A percentile compares a stretch with the other conserved stretches of the same genome.
Evolutionary conservation across 1,139 yeast genomes (phyloP).

Genomic region (Sugiyamaella paludigena): DNA sequence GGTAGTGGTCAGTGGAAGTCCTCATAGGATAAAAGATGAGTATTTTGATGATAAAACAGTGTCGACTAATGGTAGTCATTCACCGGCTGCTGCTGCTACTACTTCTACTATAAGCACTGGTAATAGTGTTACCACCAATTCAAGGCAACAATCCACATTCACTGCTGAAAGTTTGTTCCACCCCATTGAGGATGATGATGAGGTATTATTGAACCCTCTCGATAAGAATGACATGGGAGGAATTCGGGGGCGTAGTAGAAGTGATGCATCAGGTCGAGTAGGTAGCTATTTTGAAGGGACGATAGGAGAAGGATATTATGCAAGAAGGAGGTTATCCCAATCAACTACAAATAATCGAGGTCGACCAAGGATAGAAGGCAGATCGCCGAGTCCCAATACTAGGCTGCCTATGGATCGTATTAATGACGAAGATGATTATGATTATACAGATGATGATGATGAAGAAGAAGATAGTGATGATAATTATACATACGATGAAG

Average conservation of each 20-base stretch:
- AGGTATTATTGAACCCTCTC: conserved; percentile 20
- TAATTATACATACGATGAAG: conserved; percentile 3
- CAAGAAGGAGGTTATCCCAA: not conserved
- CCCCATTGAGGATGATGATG: conserved; percentile 6
- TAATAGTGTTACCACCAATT: conserved; percentile 11
- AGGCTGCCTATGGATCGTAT: conserved; percentile 18
- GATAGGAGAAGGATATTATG: not conserved
- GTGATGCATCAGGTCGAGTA: not conserved
- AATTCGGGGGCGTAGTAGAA: conserved; percentile 24
- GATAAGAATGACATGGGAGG: conserved; percentile 32
- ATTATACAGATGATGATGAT: conserved; percentile 15
- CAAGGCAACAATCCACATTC: not conserved
- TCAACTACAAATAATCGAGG: no score
- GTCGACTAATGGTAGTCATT: not conserved
- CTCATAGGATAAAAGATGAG: conserved; percentile 1
- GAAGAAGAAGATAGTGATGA: conserved; percentile 22
- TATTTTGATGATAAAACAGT: not conserved
- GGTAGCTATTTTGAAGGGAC: not conserved
- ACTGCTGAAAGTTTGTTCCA: conserved; percentile 13
- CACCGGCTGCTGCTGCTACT: not conserved
- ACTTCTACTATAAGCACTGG: not conserved
- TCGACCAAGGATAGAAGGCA: no score
- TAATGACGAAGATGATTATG: conserved; percentile 14
- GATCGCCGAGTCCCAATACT: conserved; percentile 17
- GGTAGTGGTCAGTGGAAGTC: conserved; percentile 9